Base-by-base conservation (phyloP, 31 red algal genomes). In the Porphyra umbilicalis region DNA sequence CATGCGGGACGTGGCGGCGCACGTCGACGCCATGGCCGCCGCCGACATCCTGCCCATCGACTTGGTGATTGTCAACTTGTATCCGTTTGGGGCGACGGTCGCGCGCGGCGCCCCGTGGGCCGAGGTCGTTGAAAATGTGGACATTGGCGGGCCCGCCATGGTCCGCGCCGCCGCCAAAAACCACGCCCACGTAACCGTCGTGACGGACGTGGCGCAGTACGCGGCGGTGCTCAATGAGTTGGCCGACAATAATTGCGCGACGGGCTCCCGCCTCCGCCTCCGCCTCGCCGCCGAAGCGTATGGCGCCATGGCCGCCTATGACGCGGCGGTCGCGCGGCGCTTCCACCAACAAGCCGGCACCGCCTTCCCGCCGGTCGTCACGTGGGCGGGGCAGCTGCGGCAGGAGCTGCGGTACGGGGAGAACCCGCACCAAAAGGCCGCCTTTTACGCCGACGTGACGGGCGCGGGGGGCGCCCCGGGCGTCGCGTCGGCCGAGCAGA, bases 81-180 rank as follows among this genome's bases (percentile, higher is more conserved):
- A 99, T 74, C 97, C 97, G 34, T 99, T 99, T 83, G 92, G 95
- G 71, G 46, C 90, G 57, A 95, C 88, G 0, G 88, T 93, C 6
- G 83, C 88, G 14, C 79, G 71, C 36, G 93, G 92, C 79, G 86
- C 76, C 34, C 35, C 82, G 7, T 90, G 94, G 80, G 84, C 85
- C 4, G 83, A 86, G 34, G 92, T 88, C 76, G 85, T 99, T 20
- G 97, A 99, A 71, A 91, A 95, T 77, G 92, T 99, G 39, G 97
- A 99, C 79, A 83, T 99, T n/a, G 97, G 97, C 5, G 97, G 97
- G 32, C 92, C 94, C 8, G 82, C 90, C 30, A 92, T 99, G 89
- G 84, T 99, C 42, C 94, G 97, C n/a, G 91, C 94, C 7, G 97
- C 94, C 3, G 88, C 92, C 8, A 99, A 99, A 76, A 99, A 99